These are phyloP conservation scores for Huntiella decipiens DNA, from an alignment of 2,329 filamentous ascomycete genomes.

Conservation along the genomic window DNA sequence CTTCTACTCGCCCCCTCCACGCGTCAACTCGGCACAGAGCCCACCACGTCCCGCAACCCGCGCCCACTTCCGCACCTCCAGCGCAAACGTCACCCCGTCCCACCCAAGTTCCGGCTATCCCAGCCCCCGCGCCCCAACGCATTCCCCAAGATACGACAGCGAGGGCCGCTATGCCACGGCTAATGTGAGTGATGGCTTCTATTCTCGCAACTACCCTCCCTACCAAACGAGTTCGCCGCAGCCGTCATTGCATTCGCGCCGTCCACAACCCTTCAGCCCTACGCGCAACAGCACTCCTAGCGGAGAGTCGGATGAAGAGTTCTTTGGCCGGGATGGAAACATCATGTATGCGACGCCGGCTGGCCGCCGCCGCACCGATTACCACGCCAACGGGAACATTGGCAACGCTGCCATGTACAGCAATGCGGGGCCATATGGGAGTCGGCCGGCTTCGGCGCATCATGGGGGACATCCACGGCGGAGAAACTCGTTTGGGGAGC, in stretches of 20 bases:
- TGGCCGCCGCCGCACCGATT: slow-evolving; percentile 7
- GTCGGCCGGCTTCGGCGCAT: not conserved
- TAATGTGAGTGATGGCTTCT: slow-evolving; percentile 41
- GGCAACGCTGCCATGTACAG: not conserved
- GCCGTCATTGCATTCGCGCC: slow-evolving; percentile 30
- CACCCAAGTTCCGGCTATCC: slow-evolving; percentile 8
- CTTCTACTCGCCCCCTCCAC: slow-evolving; percentile 2
- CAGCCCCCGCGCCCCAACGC: slow-evolving; percentile 29
- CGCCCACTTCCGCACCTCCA: slow-evolving; percentile 11
- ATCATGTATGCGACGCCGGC: slow-evolving; percentile 5
- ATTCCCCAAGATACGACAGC: slow-evolving; percentile 43
- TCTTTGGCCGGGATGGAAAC: slow-evolving; percentile 8
- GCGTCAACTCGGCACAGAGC: slow-evolving; percentile 6
- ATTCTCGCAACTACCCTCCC: slow-evolving; percentile 28
- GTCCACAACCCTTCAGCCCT: slow-evolving; percentile 34
- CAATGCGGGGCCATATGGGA: not conserved
- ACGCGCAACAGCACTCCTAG: slow-evolving; percentile 37
- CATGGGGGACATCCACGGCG: slow-evolving; percentile 2
- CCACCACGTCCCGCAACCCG: slow-evolving; percentile 12
- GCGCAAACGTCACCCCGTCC: slow-evolving; percentile 4
- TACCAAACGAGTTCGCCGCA: slow-evolving; percentile 23
- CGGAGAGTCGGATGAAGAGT: slow-evolving; percentile 45
- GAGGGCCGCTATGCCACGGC: slow-evolving; percentile 43
- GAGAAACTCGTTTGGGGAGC: slow-evolving; percentile 10
- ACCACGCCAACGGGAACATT: slow-evolving; percentile 2